These are phyloP conservation scores for Medicago truncatula DNA, from an alignment of 306 rosid genomes.

Conservation along the genomic window DNA sequence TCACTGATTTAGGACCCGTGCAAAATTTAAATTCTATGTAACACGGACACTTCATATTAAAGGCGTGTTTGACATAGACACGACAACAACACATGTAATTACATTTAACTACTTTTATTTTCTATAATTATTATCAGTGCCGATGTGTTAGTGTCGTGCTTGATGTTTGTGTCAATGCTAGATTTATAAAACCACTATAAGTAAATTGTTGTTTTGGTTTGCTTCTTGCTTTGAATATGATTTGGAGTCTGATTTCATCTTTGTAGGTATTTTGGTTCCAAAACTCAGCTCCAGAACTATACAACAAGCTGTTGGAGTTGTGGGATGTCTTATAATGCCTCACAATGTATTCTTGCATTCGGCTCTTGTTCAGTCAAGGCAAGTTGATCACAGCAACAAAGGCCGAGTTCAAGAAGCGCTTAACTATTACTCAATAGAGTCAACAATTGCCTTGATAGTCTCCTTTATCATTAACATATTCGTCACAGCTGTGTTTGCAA, in stretches of 20 bases:
- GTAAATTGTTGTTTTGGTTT: constrained; percentile 1
- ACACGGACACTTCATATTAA: no score
- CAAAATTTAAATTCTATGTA: neutral
- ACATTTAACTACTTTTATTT: no score
- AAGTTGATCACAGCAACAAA: constrained; percentile 66
- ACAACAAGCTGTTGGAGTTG: constrained; percentile 93
- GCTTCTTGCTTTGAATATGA: constrained; percentile 38
- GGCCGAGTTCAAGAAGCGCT: constrained; percentile 92
- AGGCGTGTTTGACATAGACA: no score
- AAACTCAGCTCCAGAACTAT: constrained; percentile 84
- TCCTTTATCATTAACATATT: constrained; percentile 81
- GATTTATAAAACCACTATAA: no score
- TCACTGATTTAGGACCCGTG: constrained; percentile 17
- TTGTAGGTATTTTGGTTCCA: constrained; percentile 83
- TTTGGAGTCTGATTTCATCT: constrained; percentile 21
- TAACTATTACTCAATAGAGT: constrained; percentile 84
- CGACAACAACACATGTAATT: no score
- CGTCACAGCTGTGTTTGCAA: constrained; percentile 92
- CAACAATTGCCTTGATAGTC: constrained; percentile 71
- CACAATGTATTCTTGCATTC: constrained; percentile 97
- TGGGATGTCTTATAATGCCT: constrained; percentile 97
- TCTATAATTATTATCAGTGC: no score
- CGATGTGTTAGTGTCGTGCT: no score
- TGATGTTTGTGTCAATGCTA: no score
- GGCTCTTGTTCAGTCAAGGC: constrained; percentile 92